Evolutionary conservation across 352 stramenopile genomes (phyloP), one percentile per base, ranked within the genome.

Genomic region (Pythium dissimile): DNA sequence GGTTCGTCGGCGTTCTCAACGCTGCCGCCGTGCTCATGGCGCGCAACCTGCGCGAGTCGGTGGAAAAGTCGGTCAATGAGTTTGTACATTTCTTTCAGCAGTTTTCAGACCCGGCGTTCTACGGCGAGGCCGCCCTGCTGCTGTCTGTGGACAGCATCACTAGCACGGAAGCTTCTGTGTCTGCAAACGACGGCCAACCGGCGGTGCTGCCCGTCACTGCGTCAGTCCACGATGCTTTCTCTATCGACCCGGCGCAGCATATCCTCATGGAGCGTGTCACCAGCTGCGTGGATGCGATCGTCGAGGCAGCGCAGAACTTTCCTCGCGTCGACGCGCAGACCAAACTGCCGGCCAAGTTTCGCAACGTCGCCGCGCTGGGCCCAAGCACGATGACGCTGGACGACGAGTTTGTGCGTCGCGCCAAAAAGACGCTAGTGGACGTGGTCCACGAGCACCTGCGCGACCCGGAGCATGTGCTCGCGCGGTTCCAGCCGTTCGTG

Each of bases 1-100:
- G 73, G 21, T 86, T 92, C 52, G 66, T 79, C 18, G 84, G 81
- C 9, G 64, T 96, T 16, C 62, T 98, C 16, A 75, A 96, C 39
- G 82, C 86, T 15, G 80, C 85, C 11, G 71, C 88, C 2, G 88
- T 96, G 13, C 69, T 97, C 13, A 97, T 98, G 89, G 94, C 89
- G 11, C 71, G 83, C 3, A 95, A 96, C 34, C 68, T 98, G n/a
- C 67, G 89, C 21, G 77, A 80, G 23, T 92, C 81, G 0, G 82
- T 94, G 15, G 90, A 98, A 42, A 57, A 64, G n/a, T 97, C 89
- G 1, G 72, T 98, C 9, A 61, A 65, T 4, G 62, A 71, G 12
- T 86, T 96, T 39, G 71, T 88, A 18, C 51, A 49, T 1, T 96
- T 94, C 60, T 89, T 96, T 45, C 64, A 88, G 30, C 71, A 78